Conservation (phyloP, 106 monocot species). For the Dioscorea alata region DNA sequence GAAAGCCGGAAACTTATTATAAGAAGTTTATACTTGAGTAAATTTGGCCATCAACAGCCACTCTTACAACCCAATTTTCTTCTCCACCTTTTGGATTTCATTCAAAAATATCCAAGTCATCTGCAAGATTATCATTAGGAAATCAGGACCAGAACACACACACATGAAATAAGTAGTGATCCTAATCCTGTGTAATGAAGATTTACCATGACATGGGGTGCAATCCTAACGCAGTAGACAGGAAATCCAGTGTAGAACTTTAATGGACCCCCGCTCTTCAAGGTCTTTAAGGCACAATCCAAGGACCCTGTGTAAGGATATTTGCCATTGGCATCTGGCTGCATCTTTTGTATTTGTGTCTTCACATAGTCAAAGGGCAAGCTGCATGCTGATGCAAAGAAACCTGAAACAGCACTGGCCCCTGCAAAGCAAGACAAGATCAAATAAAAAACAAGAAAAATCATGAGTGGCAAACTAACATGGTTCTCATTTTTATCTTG, state of each 20-base stretch:
- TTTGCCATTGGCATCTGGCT: slow-evolving; percentile 66
- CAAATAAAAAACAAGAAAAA: too few species aligned
- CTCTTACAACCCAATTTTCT: slow-evolving; percentile 19
- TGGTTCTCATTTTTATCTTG: too few species aligned
- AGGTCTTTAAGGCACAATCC: slow-evolving; percentile 69
- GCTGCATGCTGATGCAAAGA: slow-evolving; percentile 79
- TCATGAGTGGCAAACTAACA: too few species aligned
- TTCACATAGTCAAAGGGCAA: slow-evolving; percentile 89
- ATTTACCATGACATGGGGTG: slow-evolving; percentile 51
- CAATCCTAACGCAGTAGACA: slow-evolving; percentile 58
- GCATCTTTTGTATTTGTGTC: slow-evolving; percentile 92
- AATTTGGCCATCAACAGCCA: not conserved
- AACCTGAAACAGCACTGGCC: slow-evolving; percentile 70
- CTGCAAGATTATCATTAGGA: slow-evolving; percentile 15
- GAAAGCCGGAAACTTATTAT: not conserved
- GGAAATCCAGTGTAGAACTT: slow-evolving; percentile 88
- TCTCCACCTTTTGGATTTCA: slow-evolving; percentile 43
- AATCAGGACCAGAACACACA: not conserved
- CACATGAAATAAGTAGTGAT: too few species aligned
- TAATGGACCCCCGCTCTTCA: slow-evolving; percentile 63
- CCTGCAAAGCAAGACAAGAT: slow-evolving; percentile 22
- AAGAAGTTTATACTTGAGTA: not conserved
- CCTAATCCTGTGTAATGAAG: not conserved
- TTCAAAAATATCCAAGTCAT: slow-evolving; percentile 57
- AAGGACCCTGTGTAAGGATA: slow-evolving; percentile 77